Conservation (phyloP, 345 rosid genomes). For the Microthlaspi erraticum region DNA sequence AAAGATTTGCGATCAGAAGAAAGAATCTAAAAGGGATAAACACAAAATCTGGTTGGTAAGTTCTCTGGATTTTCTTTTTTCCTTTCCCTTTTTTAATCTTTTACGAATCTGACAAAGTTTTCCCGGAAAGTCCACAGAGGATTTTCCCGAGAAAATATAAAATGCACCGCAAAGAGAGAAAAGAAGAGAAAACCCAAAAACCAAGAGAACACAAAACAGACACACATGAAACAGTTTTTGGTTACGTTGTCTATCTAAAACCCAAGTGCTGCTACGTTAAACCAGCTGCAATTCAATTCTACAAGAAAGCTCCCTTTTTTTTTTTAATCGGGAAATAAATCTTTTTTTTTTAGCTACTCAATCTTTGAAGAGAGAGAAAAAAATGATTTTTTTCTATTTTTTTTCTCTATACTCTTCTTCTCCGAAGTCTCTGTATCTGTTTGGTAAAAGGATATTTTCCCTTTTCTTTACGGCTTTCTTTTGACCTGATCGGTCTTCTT, state of each 20-base stretch:
- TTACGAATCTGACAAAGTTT: slow-evolving; percentile 41
- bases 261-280: too few relatives aligned
- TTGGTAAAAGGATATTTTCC: slow-evolving; percentile 34
- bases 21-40: slow-evolving; percentile 34
- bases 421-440: slow-evolving; percentile 32
- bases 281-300: too few relatives aligned
- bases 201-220: slow-evolving; percentile 31
- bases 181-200: slow-evolving; percentile 13
- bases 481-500: slow-evolving; percentile 46
- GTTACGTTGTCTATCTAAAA: slow-evolving; percentile 37
- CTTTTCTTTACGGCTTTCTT: slow-evolving; percentile 42
- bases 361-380: background rate
- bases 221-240: slow-evolving; percentile 41
- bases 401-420: background rate
- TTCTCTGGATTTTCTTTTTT: slow-evolving; percentile 3
- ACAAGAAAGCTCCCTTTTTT: background rate
- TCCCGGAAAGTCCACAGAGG: slow-evolving; percentile 36
- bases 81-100: background rate
- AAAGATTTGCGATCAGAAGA: slow-evolving; percentile 30
- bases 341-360: slow-evolving; percentile 1
- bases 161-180: slow-evolving; percentile 29
- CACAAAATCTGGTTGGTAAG: slow-evolving; percentile 33
- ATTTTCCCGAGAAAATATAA: slow-evolving; percentile 38
- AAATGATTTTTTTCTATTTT: too few relatives aligned
- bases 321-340: background rate